A percentile compares a stretch with the other conserved stretches of the same genome.
Conservation (phyloP, 345 rosid species). For the Linum usitatissimum region DNA sequence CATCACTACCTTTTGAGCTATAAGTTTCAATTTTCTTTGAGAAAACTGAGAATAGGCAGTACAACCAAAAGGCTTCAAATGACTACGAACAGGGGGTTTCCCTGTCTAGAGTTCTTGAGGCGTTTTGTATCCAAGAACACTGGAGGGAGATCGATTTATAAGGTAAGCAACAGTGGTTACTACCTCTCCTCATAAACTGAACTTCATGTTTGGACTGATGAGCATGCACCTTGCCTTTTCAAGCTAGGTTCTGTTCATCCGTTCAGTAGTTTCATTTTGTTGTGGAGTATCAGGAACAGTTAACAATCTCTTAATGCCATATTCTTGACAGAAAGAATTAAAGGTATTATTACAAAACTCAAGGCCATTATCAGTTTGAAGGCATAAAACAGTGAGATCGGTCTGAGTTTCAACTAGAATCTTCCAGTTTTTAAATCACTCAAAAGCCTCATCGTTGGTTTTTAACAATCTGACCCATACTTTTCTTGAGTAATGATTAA, state of each 20-base stretch:
- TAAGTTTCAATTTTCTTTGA: too few species aligned
- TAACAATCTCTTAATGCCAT: conserved; percentile 1
- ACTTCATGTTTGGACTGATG: too few species aligned
- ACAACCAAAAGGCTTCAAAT: too few species aligned
- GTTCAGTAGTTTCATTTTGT: not conserved
- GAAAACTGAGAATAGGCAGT: too few species aligned
- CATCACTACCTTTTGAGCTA: too few species aligned
- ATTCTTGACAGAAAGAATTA: not conserved
- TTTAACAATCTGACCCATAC: not conserved
- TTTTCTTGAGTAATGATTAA: conserved; percentile 5
- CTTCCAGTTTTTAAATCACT: conserved; percentile 3
- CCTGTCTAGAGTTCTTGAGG: too few species aligned
- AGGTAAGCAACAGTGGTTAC: too few species aligned
- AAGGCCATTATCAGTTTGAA: not conserved
- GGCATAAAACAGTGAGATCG: not conserved
- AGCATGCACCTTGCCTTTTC: too few species aligned
- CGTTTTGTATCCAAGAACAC: too few species aligned
- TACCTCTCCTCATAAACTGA: too few species aligned
- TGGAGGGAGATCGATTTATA: too few species aligned
- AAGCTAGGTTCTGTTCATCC: not conserved
- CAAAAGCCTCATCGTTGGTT: not conserved
- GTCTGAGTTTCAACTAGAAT: not conserved
- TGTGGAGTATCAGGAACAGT: not conserved
- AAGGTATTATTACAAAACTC: not conserved
- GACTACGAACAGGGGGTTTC: too few species aligned